Conservation (phyloP, 2,329 filamentous ascomycete genomes). For the Cercospora citrullina region DNA sequence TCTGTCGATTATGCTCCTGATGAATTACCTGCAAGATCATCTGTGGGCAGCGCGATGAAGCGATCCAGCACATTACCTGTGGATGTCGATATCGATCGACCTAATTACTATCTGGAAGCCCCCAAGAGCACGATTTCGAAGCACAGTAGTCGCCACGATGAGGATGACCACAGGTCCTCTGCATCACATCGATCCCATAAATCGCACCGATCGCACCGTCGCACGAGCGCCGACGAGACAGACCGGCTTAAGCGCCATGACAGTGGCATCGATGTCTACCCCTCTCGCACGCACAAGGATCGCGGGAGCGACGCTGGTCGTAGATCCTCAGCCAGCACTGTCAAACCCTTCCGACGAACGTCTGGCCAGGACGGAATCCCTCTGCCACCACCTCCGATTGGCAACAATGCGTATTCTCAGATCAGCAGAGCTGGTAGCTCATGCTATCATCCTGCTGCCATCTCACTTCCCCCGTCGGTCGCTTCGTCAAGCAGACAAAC, state of each 20-base stretch:
- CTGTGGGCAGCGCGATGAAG: constrained; percentile 19
- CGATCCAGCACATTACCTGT: constrained; percentile 27
- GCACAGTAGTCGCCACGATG: constrained; percentile 15
- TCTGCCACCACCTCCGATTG: constrained; percentile 18
- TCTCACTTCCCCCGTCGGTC: constrained; percentile 26
- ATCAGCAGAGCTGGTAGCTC: constrained; percentile 16
- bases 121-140: constrained; percentile 23
- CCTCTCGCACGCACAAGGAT: constrained; percentile 26
- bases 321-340: constrained; percentile 34
- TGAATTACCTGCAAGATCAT: constrained; percentile 15
- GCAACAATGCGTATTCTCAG: constrained; percentile 18
- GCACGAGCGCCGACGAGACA: constrained; percentile 23
- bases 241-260: constrained; percentile 33
- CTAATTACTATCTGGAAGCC: constrained; percentile 26
- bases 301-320: constrained; percentile 23
- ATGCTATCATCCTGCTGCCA: constrained; percentile 31
- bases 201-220: constrained; percentile 17
- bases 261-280: constrained; percentile 32
- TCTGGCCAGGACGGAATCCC: constrained; percentile 18
- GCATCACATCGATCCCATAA: constrained; percentile 17
- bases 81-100: constrained; percentile 14
- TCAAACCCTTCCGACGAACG: constrained; percentile 29
- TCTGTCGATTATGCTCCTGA: constrained; percentile 29
- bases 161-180: constrained; percentile 8
- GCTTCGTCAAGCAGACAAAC: constrained; percentile 10